A percentile compares a stretch with the other conserved stretches of the same genome.
Conservation (phyloP, 139 green algal species). For the Mesotaenium endlicherianum region DNA sequence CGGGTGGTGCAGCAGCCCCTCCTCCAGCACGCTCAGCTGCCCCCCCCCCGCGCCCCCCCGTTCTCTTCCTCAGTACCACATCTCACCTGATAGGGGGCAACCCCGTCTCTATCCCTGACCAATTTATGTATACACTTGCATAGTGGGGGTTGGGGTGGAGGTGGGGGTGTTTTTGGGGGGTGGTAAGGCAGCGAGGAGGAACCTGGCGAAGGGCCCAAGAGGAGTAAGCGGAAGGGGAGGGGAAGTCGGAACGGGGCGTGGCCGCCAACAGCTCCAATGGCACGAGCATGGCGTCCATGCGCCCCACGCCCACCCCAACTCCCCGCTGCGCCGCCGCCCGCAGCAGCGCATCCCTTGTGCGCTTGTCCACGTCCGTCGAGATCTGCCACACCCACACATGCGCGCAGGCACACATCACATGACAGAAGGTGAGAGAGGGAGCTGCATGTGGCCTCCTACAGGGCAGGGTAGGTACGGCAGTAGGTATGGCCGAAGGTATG, state of each 20-base stretch:
- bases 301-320: background rate
- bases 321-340: background rate
- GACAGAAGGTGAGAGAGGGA: background rate
- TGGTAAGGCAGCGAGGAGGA: too few relatives aligned
- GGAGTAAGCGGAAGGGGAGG: too few relatives aligned
- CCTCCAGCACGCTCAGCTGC: conserved; percentile 16
- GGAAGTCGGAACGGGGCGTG: background rate
- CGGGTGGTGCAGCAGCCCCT: conserved; percentile 17
- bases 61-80: background rate
- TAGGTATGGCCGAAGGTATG: too few relatives aligned
- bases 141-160: too few relatives aligned
- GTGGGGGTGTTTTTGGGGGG: too few relatives aligned
- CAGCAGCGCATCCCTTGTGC: background rate
- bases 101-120: too few relatives aligned
- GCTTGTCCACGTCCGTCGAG: background rate
- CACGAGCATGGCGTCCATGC: background rate
- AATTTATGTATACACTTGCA: too few relatives aligned
- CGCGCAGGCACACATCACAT: too few relatives aligned
- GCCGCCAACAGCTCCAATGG: conserved; percentile 16
- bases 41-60: background rate
- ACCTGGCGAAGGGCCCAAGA: too few relatives aligned
- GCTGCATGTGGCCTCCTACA: background rate
- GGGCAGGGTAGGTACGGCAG: too few relatives aligned
- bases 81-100: too few relatives aligned
- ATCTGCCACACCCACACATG: conserved; percentile 12